Evolutionary conservation across 352 stramenopile genomes (phyloP).

Genomic region (Globisporangium echinulatum): DNA sequence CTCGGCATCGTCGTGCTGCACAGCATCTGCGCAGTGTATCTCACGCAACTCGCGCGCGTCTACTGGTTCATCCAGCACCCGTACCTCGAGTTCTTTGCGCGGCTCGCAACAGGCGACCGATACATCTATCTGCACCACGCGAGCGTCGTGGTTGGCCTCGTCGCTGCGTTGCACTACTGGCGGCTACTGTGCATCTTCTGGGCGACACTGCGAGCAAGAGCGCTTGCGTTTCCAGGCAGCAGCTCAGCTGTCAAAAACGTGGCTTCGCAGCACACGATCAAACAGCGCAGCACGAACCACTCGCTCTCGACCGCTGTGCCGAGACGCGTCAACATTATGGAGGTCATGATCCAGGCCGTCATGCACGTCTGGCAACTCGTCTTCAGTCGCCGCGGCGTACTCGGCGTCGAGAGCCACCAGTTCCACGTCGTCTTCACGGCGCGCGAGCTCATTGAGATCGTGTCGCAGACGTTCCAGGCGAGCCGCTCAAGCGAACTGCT

Average conservation of each 20-base stretch:
- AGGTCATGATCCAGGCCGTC: conserved; percentile 9
- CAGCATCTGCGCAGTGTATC: not conserved
- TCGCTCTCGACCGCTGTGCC: not conserved
- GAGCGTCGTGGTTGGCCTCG: not conserved
- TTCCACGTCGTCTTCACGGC: conserved; percentile 8
- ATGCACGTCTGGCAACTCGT: not conserved
- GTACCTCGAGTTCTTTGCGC: conserved; percentile 6
- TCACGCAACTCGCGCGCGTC: not conserved
- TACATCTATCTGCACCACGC: not conserved
- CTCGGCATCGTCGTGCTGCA: conserved; percentile 2
- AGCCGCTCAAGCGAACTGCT: conserved; percentile 10
- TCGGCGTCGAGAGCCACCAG: conserved; percentile 10
- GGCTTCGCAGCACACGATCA: not conserved
- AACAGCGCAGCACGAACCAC: not conserved
- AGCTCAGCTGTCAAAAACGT: not conserved
- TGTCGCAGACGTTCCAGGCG: conserved; percentile 12
- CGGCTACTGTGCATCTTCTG: not conserved
- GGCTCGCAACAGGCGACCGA: not conserved
- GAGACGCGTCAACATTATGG: conserved; percentile 1
- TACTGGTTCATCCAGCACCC: conserved; percentile 1
- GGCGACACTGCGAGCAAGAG: not conserved
- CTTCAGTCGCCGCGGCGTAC: conserved; percentile 1
- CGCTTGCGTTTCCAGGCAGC: conserved; percentile 1
- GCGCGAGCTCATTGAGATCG: conserved; percentile 13
- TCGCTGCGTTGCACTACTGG: conserved; percentile 3